phyloP scores from a whole-genome alignment of 192 early-diverging fungal genomes.

The Umbelopsis isabellina region DNA sequence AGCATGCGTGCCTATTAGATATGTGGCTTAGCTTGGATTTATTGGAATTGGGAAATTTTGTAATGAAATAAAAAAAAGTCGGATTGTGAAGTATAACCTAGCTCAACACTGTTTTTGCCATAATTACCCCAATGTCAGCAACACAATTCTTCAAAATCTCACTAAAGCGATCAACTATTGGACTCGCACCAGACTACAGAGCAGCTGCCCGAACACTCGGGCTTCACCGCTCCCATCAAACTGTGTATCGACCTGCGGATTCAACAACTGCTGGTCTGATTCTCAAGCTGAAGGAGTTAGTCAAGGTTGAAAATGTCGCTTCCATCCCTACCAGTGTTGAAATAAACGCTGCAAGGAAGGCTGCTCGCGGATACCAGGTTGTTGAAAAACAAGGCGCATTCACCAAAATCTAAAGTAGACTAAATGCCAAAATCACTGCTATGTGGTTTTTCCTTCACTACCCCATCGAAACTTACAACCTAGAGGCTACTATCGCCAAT shows the following conservation, averaged over 20 bases:
- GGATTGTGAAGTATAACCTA: background rate
- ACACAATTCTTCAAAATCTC: constrained; percentile 49
- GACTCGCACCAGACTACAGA: constrained; percentile 36
- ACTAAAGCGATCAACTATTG: constrained; percentile 50
- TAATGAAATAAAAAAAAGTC: no score
- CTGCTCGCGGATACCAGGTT: constrained; percentile 39
- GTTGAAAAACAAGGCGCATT: constrained; percentile 25
- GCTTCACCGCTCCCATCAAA: constrained; percentile 39
- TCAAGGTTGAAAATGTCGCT: constrained; percentile 46
- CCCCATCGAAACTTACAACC: background rate
- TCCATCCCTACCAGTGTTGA: constrained; percentile 41
- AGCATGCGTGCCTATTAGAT: background rate
- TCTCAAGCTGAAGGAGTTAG: constrained; percentile 55
- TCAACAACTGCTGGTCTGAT: constrained; percentile 52
- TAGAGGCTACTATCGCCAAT: background rate
- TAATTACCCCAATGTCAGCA: background rate
- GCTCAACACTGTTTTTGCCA: background rate
- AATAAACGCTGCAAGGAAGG: constrained; percentile 28
- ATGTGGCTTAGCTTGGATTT: constrained; percentile 3
- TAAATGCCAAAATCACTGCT: background rate
- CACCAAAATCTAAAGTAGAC: background rate
- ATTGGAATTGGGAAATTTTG: background rate
- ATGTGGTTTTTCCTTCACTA: background rate
- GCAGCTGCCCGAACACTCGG: constrained; percentile 44
- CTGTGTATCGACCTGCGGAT: constrained; percentile 48